These are phyloP conservation scores for Mucor irregularis DNA, from an alignment of 371 early-diverging fungal species.

Conservation along the genomic window DNA sequence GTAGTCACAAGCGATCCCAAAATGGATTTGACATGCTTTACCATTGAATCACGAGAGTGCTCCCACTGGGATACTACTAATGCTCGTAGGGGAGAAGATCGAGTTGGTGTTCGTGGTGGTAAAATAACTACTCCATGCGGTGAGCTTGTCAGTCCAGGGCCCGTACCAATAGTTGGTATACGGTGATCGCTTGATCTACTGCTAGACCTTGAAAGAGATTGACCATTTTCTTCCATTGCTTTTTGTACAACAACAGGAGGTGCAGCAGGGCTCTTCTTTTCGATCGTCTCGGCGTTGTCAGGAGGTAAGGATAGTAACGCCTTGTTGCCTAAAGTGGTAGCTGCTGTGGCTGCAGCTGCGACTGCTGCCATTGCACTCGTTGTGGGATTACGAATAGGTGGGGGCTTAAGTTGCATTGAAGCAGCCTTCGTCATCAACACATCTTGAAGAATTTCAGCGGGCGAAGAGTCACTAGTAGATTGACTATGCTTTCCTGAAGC, in stretches of 20 bases:
- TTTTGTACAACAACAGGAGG: not conserved
- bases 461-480: constrained; percentile 13
- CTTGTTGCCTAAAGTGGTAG: constrained; percentile 1
- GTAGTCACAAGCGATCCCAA: constrained; percentile 11
- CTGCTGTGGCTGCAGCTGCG: constrained; percentile 1
- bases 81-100: constrained; percentile 30
- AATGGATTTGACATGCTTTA: constrained; percentile 42
- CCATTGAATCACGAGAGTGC: constrained; percentile 38
- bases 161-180: constrained; percentile 20
- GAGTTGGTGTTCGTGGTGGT: constrained; percentile 41
- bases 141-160: constrained; percentile 12
- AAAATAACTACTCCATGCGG: constrained; percentile 23
- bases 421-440: constrained; percentile 40
- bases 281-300: too few species aligned
- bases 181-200: constrained; percentile 2
- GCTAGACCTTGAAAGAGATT: not conserved
- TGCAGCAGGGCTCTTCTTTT: too few species aligned
- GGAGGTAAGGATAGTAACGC: not conserved
- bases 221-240: not conserved
- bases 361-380: not conserved
- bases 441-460: constrained; percentile 33
- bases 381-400: constrained; percentile 36
- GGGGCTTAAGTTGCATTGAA: constrained; percentile 42
- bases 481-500: constrained; percentile 27
- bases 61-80: constrained; percentile 47